Conservation (phyloP, 768 basidiomycete species). For the Wakefieldia striispora region DNA sequence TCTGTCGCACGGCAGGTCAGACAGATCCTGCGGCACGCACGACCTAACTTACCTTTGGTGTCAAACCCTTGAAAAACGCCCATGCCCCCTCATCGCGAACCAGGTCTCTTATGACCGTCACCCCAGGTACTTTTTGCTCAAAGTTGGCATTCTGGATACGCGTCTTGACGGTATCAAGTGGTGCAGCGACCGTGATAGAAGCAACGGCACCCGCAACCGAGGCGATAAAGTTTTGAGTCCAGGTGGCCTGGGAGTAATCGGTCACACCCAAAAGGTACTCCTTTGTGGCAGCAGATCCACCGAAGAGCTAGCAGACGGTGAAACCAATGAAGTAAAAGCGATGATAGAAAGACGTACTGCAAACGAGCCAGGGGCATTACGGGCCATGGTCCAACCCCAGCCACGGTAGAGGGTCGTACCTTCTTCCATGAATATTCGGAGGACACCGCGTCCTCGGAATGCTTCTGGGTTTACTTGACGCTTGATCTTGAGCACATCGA, state of each 20-base stretch:
- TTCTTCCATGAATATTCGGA: constrained; percentile 90
- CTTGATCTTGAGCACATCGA: constrained; percentile 98
- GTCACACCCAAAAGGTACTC: constrained; percentile 86
- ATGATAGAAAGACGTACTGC: constrained; percentile 57
- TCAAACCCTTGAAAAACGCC: constrained; percentile 96
- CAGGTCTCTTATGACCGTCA: constrained; percentile 81
- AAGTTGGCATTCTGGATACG: constrained; percentile 99
- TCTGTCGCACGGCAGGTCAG: constrained; percentile 44
- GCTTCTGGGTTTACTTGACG: constrained; percentile 98
- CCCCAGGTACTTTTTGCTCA: constrained; percentile 75
- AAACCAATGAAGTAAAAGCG: neutral
- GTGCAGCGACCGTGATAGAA: constrained; percentile 94
- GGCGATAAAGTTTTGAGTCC: constrained; percentile 96
- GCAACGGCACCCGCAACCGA: constrained; percentile 93
- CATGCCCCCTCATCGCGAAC: constrained; percentile 78
- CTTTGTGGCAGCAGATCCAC: constrained; percentile 92
- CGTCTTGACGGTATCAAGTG: constrained; percentile 94
- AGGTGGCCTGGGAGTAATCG: constrained; percentile 94
- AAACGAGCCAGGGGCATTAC: constrained; percentile 95
- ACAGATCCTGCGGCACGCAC: neutral
- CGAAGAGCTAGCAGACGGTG: constrained; percentile 74
- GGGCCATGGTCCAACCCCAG: constrained; percentile 98
- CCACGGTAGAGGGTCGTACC: constrained; percentile 91
- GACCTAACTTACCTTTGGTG: constrained; percentile 75
- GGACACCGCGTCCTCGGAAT: constrained; percentile 88